These are phyloP conservation scores for Monilinia fructicola DNA, from an alignment of 2,329 filamentous ascomycete genomes.

Conservation along the genomic window DNA sequence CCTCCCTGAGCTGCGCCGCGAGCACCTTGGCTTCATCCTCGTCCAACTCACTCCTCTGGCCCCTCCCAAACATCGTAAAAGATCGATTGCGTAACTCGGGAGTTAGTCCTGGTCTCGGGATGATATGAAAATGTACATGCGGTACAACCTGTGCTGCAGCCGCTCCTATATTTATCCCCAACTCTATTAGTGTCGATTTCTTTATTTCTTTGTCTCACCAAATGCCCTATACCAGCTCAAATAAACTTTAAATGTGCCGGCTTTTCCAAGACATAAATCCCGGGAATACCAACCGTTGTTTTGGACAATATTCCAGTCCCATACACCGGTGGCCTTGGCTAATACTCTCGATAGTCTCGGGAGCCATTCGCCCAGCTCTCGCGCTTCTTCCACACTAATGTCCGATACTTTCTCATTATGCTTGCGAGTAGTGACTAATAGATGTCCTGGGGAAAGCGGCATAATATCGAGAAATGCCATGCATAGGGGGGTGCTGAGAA, in stretches of 20 bases:
- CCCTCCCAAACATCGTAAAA: constrained; percentile 82
- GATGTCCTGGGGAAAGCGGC: constrained; percentile 79
- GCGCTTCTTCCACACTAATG: constrained; percentile 60
- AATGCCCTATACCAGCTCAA: not conserved
- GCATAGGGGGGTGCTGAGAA: constrained; percentile 74
- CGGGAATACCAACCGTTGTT: constrained; percentile 68
- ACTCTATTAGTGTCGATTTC: constrained; percentile 22
- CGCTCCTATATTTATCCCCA: constrained; percentile 52
- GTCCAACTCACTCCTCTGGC: constrained; percentile 70
- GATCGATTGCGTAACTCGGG: constrained; percentile 52
- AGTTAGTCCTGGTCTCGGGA: constrained; percentile 70
- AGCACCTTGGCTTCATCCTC: constrained; percentile 68
- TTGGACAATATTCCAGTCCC: constrained; percentile 95
- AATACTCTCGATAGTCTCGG: constrained; percentile 73
- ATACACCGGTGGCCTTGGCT: constrained; percentile 64
- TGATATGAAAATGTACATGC: constrained; percentile 93
- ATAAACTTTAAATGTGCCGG: not conserved
- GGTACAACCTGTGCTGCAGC: constrained; percentile 89
- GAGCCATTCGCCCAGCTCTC: constrained; percentile 66
- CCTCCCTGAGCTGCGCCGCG: constrained; percentile 54
- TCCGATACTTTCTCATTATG: constrained; percentile 80
- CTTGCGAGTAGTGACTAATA: constrained; percentile 74
- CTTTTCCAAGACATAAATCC: constrained; percentile 12
- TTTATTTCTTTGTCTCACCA: constrained; percentile 1
- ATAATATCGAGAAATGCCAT: constrained; percentile 93